Evolutionary conservation across 257 asterid genomes (phyloP), one percentile per base, ranked within the genome.

Genomic region (Nicotiana attenuata): DNA sequence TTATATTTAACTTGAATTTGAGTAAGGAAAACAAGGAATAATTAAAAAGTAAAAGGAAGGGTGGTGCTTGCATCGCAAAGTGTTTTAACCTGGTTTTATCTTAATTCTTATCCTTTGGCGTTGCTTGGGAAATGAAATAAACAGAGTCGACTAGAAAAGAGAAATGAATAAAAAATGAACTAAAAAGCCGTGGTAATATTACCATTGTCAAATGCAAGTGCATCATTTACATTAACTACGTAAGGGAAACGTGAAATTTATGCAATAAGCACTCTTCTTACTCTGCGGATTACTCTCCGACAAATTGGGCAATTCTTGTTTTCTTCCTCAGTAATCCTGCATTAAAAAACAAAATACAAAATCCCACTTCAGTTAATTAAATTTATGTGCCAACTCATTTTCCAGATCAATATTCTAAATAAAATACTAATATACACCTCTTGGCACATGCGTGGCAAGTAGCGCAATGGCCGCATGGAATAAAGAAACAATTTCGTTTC

Each of bases 401-500:
- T 22, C 28, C 66, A 60, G 6, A 60, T 60, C 14, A 60, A 20
- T 7, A 2, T n/a, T 28, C 26, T 57, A 20, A 61, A 60, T 60
- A 60, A 22, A 52, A 52, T 52, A 52, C 17, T 52, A 11, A 31
- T 11, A 56, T 3, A 20, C 83, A 94, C 98, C 97, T 88, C 14
- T 83, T 73, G 65, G 97, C 92, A 68, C 98, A 94, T 17, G 61
- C 10, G 83, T 82, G 71, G 84, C 97, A 94, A 0, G 98, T 79
- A 28, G 91, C 83, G 20, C 88, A 90, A 55, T 94, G 98, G 0
- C 94, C 97, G 38, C 98, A 92, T 13, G 98, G 98, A 77, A 89
- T 56, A 55, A 91, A 94, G 87, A 90, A 90, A 82, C 97, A 92
- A 10, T 86, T 88, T 71, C 92, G 77, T 1, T 59, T 87, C 2